Evolutionary conservation across 2,329 filamentous ascomycete genomes (phyloP).

Genomic region (Corynespora cassiicola): DNA sequence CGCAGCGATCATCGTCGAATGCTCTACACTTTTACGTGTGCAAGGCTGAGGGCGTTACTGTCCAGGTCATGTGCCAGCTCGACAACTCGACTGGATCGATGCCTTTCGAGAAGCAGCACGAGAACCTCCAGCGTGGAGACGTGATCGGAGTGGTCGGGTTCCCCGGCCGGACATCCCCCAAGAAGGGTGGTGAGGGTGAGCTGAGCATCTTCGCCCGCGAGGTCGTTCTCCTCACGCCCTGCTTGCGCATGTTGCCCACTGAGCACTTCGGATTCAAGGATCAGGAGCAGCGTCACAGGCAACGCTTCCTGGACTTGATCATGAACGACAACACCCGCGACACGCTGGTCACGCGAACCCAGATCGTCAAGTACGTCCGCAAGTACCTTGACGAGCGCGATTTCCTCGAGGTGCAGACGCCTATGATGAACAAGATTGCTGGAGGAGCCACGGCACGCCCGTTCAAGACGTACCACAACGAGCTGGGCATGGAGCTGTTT

Average conservation of each 20-base stretch:
- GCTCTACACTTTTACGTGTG: slow-evolving; percentile 51
- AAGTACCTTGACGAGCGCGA: slow-evolving; percentile 85
- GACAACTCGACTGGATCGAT: slow-evolving; percentile 74
- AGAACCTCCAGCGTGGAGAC: slow-evolving; percentile 87
- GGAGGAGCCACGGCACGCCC: slow-evolving; percentile 95
- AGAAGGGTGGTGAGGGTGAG: slow-evolving; percentile 89
- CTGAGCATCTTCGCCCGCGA: slow-evolving; percentile 92
- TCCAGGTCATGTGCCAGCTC: slow-evolving; percentile 92
- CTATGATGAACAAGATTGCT: slow-evolving; percentile 95
- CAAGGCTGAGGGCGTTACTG: slow-evolving; percentile 74
- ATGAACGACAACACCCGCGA: slow-evolving; percentile 90
- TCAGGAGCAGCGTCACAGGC: slow-evolving; percentile 88
- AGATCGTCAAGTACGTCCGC: slow-evolving; percentile 88
- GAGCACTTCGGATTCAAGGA: slow-evolving; percentile 85
- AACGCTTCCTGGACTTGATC: slow-evolving; percentile 93
- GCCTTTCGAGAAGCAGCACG: slow-evolving; percentile 86
- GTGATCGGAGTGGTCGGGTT: slow-evolving; percentile 88
- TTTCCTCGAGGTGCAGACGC: slow-evolving; percentile 92
- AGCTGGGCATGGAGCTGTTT: slow-evolving; percentile 91
- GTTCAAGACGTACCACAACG: slow-evolving; percentile 96
- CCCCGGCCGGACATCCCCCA: slow-evolving; percentile 84
- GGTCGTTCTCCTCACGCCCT: slow-evolving; percentile 85
- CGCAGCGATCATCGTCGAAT: slow-evolving; percentile 67
- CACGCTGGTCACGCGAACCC: slow-evolving; percentile 82
- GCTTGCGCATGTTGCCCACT: slow-evolving; percentile 86